Percentiles rank a stretch among this genome's conserved stretches.
Evolutionary conservation across 768 basidiomycete genomes (phyloP).

Genomic region (Lanmaoa pseudosensibilis): DNA sequence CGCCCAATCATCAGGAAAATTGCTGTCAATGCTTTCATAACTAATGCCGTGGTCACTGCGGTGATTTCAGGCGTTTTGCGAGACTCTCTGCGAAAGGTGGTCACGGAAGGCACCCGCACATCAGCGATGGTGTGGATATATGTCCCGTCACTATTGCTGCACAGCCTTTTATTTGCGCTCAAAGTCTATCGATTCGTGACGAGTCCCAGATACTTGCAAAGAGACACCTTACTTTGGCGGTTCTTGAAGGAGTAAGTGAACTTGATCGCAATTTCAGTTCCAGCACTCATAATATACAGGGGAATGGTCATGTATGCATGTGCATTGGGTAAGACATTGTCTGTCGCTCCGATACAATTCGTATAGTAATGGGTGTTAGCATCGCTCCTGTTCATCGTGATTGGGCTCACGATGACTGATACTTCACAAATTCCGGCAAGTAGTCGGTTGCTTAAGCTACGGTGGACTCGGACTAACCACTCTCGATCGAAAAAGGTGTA

Average conservation of each 20-base stretch:
- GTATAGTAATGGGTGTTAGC: conserved; percentile 4
- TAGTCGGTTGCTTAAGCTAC: not conserved
- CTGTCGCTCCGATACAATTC: not conserved
- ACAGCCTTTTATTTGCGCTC: conserved; percentile 16
- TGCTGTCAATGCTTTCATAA: not conserved
- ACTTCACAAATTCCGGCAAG: conserved; percentile 10
- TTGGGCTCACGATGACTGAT: conserved; percentile 8
- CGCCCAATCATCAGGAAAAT: not conserved
- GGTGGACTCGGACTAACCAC: not conserved
- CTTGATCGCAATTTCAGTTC: not conserved
- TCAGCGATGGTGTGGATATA: conserved; percentile 5
- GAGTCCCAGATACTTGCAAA: conserved; percentile 2
- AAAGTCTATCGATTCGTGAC: conserved; percentile 15
- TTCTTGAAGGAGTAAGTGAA: conserved; percentile 22
- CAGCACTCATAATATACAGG: conserved; percentile 7
- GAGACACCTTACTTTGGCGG: conserved; percentile 8
- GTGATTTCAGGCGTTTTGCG: not conserved
- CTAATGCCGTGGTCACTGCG: not conserved
- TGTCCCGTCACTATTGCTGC: conserved; percentile 13
- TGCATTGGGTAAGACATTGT: conserved; percentile 9
- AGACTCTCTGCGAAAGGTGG: not conserved
- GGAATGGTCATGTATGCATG: conserved; percentile 27
- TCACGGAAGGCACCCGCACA: not conserved
- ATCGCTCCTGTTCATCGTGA: conserved; percentile 15
- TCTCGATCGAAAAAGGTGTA: conserved; percentile 7